Base-by-base conservation (phyloP, 1,284 basidiomycete genomes). In the Sanghuangporus baumii region DNA sequence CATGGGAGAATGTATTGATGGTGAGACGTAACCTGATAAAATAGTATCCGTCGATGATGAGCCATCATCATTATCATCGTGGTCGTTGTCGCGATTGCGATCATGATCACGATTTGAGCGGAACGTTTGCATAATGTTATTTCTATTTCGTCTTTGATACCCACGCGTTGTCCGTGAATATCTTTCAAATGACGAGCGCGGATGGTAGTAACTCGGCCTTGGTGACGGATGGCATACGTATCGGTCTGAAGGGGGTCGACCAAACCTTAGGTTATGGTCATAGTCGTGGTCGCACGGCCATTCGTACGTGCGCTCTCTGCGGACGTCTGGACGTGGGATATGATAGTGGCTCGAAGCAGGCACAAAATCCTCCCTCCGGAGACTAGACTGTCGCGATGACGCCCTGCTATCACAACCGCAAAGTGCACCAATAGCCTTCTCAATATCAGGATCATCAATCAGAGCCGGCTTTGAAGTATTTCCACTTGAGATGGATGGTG, bases 391-490 rank as follows among this genome's bases (percentile, higher is more conserved):
- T 23, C 18, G 50, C 16, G 51, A 46, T 14, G 38, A 38, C 9
- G 46, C 2, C 48, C 18, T 43, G n/a, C 40, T n/a, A n/a, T 31
- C 41, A 47, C 11, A 11, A 7, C 37, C 57, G 40, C 26, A 59
- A 38, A 59, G 41, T 36, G 50, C 60, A 37, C 31, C 51, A 14
- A 60, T 60, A 14, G 60, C 61, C 55, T 65, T 65, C 52, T 65
- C 64, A 36, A 65, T 56, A 52, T 65, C 64, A 51, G 31, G 34
- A 20, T 56, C 60, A 6, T 18, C 51, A 8, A 41, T 40, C 55
- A 41, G 18, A n/a, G 60, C 6, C 12, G 20, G 38, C 52, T 41
- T 58, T 11, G 59, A 52, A 4, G 37, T n/a, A 16, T 50, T 9
- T 16, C 26, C 26, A 5, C 55, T 60, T 46, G 50, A 38, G 50